Percentiles rank a stretch among this genome's conserved stretches.
Evolutionary conservation across 2,329 filamentous ascomycete species (phyloP).

Genomic region (Hypoxylon sp.): DNA sequence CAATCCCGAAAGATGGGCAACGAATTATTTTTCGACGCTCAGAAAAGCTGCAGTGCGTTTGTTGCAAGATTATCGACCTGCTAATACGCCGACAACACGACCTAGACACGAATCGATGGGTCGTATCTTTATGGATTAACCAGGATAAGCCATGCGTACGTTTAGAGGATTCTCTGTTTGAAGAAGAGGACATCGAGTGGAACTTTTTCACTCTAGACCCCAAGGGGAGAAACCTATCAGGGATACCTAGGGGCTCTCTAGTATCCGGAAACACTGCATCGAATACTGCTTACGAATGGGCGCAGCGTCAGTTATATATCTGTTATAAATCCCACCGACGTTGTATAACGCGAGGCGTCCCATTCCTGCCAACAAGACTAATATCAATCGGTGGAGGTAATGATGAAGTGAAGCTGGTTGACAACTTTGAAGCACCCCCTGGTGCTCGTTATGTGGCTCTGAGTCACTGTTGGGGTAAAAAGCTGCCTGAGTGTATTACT

Average conservation of each 20-base stretch:
- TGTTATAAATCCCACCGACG: neutral
- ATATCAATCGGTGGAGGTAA: constrained; percentile 5
- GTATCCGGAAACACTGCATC: constrained; percentile 17
- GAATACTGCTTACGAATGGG: constrained; percentile 16
- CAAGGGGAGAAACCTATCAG: neutral
- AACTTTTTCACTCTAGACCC: constrained; percentile 5
- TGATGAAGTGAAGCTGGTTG: constrained; percentile 1
- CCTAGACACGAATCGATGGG: constrained; percentile 16
- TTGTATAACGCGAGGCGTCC: neutral
- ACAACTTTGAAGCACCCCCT: neutral
- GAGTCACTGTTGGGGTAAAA: constrained; percentile 21
- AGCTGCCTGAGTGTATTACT: constrained; percentile 14
- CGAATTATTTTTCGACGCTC: neutral
- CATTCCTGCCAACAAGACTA: constrained; percentile 21
- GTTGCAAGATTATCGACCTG: constrained; percentile 16
- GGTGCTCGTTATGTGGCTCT: constrained; percentile 19
- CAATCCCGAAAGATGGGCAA: constrained; percentile 2
- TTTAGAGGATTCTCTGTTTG: constrained; percentile 7
- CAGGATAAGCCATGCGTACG: constrained; percentile 16
- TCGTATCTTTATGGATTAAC: constrained; percentile 8
- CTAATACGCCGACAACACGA: constrained; percentile 6
- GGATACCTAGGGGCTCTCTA: constrained; percentile 6
- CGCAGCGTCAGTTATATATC: neutral
- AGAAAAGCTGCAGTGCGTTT: neutral
- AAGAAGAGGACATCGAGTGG: constrained; percentile 22